These are phyloP conservation scores for Geranomyces michiganensis DNA, from an alignment of 192 early-diverging fungal genomes.

Conservation along the genomic window DNA sequence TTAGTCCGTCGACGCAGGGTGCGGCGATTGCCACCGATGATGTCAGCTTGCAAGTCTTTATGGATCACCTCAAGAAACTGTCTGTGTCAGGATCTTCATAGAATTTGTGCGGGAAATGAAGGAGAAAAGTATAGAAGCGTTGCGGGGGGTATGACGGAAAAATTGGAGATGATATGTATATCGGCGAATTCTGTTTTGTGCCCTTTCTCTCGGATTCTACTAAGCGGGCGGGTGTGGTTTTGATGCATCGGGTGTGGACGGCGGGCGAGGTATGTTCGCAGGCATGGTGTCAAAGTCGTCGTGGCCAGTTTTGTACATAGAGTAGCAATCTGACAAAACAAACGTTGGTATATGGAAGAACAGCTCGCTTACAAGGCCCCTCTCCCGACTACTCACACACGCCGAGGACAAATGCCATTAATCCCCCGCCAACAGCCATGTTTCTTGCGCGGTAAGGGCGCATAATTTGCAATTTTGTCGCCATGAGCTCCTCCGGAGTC, in stretches of 20 bases:
- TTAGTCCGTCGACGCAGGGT: slow-evolving; percentile 71
- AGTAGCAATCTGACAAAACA: slow-evolving; percentile 24
- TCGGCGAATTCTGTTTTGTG: too few species aligned
- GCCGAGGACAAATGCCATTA: slow-evolving; percentile 14
- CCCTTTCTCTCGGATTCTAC: too few species aligned
- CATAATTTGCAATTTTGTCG: slow-evolving; percentile 33
- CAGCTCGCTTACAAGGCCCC: too few species aligned
- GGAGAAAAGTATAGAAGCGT: too few species aligned
- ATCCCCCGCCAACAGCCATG: slow-evolving; percentile 25
- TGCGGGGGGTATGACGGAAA: too few species aligned
- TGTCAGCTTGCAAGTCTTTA: slow-evolving; percentile 96
- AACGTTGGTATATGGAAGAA: not conserved
- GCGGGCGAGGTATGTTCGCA: slow-evolving; percentile 27
- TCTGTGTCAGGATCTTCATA: slow-evolving; percentile 46
- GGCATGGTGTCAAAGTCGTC: slow-evolving; percentile 39
- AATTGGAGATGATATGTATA: too few species aligned
- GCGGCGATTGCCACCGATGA: slow-evolving; percentile 97
- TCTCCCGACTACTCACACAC: slow-evolving; percentile 32
- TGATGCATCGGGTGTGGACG: slow-evolving; percentile 15
- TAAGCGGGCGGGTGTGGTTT: not conserved
- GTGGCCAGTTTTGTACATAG: slow-evolving; percentile 31
- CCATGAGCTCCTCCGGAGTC: slow-evolving; percentile 32
- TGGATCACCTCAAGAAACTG: slow-evolving; percentile 90
- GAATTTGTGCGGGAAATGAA: not conserved
- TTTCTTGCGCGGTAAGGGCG: slow-evolving; percentile 23